Conservation (phyloP, 1,284 basidiomycete species). For the Porogramme epimiltina region DNA sequence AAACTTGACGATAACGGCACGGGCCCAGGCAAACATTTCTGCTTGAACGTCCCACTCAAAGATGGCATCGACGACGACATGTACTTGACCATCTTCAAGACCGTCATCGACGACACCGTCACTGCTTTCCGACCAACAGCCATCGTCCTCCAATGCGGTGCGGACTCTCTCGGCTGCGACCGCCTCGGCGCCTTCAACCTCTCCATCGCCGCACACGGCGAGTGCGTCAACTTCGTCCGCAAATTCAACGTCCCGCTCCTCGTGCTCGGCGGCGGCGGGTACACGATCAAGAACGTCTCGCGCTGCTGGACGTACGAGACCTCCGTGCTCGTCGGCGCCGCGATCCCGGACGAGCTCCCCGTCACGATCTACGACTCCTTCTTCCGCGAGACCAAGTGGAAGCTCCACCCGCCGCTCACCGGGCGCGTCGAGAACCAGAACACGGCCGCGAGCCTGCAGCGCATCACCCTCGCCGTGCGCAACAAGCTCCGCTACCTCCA, state of each 20-base stretch:
- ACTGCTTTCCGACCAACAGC: conserved; percentile 86
- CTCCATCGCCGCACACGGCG: conserved; percentile 98
- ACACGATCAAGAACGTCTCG: conserved; percentile 94
- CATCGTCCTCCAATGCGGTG: conserved; percentile 97
- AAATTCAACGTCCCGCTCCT: conserved; percentile 90
- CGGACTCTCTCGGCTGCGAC: conserved; percentile 95
- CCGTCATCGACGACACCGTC: conserved; percentile 94
- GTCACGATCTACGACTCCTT: conserved; percentile 91
- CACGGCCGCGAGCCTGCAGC: conserved; percentile 78
- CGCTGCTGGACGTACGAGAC: conserved; percentile 99
- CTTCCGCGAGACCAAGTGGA: conserved; percentile 90
- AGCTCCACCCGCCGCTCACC: conserved; percentile 90
- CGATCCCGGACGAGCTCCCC: conserved; percentile 86
- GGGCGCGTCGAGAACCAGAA: conserved; percentile 95
- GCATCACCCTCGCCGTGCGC: conserved; percentile 84
- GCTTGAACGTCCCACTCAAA: conserved; percentile 92
- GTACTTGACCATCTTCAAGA: conserved; percentile 95
- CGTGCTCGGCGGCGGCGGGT: conserved; percentile 93
- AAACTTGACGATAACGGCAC: conserved; percentile 91
- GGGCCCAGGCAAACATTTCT: conserved; percentile 91
- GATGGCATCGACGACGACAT: conserved; percentile 98
- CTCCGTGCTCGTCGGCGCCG: conserved; percentile 85
- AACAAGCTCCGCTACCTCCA: conserved; percentile 93
- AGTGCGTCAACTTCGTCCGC: conserved; percentile 96
- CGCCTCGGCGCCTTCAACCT: conserved; percentile 97